These are phyloP conservation scores for Sophora flavescens DNA, from an alignment of 306 rosid species.

Conservation along the genomic window DNA sequence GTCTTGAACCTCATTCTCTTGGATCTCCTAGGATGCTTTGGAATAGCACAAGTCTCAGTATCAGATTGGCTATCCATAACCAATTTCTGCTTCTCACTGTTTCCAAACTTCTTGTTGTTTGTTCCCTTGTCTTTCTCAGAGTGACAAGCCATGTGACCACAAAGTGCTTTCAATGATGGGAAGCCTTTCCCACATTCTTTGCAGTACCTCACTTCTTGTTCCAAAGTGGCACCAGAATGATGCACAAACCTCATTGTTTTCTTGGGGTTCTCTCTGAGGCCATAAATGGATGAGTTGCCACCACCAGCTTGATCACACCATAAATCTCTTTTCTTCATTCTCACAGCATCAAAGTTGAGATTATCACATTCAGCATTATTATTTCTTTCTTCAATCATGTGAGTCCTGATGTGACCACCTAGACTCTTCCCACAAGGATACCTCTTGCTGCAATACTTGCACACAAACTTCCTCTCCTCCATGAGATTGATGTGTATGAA, in stretches of 20 bases:
- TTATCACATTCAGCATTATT: slow-evolving; percentile 22
- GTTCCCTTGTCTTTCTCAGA: slow-evolving; percentile 67
- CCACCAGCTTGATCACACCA: slow-evolving; percentile 45
- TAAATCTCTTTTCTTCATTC: slow-evolving; percentile 57
- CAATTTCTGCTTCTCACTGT: slow-evolving; percentile 53
- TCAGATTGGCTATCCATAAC: slow-evolving; percentile 67
- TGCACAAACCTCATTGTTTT: slow-evolving; percentile 70
- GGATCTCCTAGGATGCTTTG: slow-evolving; percentile 54
- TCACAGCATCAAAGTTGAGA: slow-evolving; percentile 46
- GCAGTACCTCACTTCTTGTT: slow-evolving; percentile 54
- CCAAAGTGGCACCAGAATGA: slow-evolving; percentile 52
- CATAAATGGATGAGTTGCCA: slow-evolving; percentile 52
- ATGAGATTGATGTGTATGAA: not conserved
- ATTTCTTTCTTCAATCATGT: slow-evolving; percentile 54
- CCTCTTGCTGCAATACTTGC: slow-evolving; percentile 74
- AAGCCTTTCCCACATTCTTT: slow-evolving; percentile 92
- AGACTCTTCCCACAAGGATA: slow-evolving; percentile 81
- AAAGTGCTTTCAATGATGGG: slow-evolving; percentile 77
- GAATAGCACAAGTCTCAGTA: slow-evolving; percentile 52
- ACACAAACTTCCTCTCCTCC: slow-evolving; percentile 66
- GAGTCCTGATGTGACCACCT: slow-evolving; percentile 86
- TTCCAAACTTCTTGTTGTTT: slow-evolving; percentile 43
- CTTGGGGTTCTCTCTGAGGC: slow-evolving; percentile 87
- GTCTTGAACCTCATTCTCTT: slow-evolving; percentile 59
- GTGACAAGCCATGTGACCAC: slow-evolving; percentile 92